Conservation (phyloP, 2,329 filamentous ascomycete species). For the Sclerotinia nivalis region DNA sequence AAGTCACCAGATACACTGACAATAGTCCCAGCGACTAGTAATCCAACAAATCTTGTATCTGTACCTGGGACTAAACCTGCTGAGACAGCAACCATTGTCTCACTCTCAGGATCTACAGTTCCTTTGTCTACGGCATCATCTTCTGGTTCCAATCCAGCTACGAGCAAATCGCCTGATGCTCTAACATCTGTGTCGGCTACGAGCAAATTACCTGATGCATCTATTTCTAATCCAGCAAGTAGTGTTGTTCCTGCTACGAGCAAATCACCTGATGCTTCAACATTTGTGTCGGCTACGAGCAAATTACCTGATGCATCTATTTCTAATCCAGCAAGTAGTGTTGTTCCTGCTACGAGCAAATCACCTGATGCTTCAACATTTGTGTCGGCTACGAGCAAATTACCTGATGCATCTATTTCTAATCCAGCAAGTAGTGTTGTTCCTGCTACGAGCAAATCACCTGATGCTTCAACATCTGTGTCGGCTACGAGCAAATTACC, state of each 20-base stretch:
- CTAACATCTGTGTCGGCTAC: background rate
- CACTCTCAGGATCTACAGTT: background rate
- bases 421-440: too few relatives aligned
- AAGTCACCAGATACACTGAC: background rate
- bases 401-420: too few relatives aligned
- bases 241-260: background rate
- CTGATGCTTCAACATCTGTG: background rate
- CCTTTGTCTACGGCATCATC: background rate
- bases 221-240: background rate
- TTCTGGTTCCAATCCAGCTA: background rate
- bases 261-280: background rate
- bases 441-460: background rate
- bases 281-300: background rate
- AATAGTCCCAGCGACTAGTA: background rate
- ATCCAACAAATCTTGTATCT: background rate
- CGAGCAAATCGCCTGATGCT: background rate
- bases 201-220: background rate
- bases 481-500: too few relatives aligned
- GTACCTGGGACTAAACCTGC: background rate
- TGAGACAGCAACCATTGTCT: background rate
- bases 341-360: background rate
- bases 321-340: background rate
- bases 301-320: background rate
- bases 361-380: background rate
- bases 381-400: too few relatives aligned